Evolutionary conservation across 1,139 yeast species (phyloP), one percentile per base, ranked within the genome.

Genomic region (Taiozyma sp.): DNA sequence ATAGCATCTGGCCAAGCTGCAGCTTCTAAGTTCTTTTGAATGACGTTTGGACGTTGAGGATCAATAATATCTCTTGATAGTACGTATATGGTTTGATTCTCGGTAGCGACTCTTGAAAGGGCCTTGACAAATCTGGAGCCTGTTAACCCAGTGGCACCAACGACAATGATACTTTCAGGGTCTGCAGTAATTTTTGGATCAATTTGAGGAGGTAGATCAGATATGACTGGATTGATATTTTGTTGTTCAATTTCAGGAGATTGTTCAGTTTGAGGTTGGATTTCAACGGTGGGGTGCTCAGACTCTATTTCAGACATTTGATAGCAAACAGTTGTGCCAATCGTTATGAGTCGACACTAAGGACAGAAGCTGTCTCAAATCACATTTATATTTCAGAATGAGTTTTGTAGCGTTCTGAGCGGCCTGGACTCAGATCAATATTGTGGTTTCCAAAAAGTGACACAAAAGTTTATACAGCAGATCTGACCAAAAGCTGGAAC

Each of bases 111-210:
- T 40, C 50, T 47, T 13, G 51, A 43, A 11, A 55, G 41, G 3
- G 50, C 53, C 21, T 48, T 51, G 4, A 54, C 48, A 13, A 56
- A 47, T 30, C 53, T 53, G 19, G 53, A 49, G 13, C 59, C 59
- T 9, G 50, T 47, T 16, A 56, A 48, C 22, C 57, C 57, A 16
- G 57, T 54, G 14, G 53, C 56, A 26, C 60, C 60, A 47, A 56
- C 47, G 2, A 56, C 51, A 13, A 55, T 50, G 30, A 55, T 47
- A 30, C 47, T 52, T 26, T 50, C 53, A 3, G 11, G 13, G 9
- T 37, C 24, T 11, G 13, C 35, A 11, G 16, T 24, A 13, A 11
- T 16, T 2, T 43, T 24, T 13, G 44, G 44, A 30, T 45, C 32
- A n/a, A 41, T 40, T n/a, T 40, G 34, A 21, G 44, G 24, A 9